These are phyloP conservation scores for Geotrichum restrictum DNA, from an alignment of 1,139 yeast genomes.

Conservation along the genomic window DNA sequence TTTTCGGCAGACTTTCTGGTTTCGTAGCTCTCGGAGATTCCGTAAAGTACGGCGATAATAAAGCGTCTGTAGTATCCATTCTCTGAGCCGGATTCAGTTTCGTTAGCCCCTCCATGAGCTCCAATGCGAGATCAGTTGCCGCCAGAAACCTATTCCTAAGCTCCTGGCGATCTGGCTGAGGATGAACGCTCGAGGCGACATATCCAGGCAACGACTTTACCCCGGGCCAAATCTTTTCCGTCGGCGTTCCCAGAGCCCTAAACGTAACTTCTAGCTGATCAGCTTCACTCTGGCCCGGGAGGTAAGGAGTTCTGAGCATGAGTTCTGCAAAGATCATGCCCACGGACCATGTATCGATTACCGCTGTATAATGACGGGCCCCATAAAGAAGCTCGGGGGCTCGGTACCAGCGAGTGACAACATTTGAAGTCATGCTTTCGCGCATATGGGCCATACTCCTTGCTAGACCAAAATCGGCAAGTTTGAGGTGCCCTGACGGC, in stretches of 20 bases:
- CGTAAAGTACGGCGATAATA: conserved; percentile 62
- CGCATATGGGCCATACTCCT: conserved; percentile 73
- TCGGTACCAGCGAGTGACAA: conserved; percentile 95
- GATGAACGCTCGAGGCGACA: conserved; percentile 48
- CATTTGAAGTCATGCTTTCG: conserved; percentile 75
- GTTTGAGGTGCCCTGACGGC: conserved; percentile 79
- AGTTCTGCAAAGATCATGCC: conserved; percentile 95
- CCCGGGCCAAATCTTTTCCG: conserved; percentile 89
- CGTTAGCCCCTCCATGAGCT: conserved; percentile 69
- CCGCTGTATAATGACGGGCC: conserved; percentile 81
- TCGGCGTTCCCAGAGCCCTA: conserved; percentile 93
- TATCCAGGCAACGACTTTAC: conserved; percentile 75
- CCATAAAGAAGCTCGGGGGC: conserved; percentile 92
- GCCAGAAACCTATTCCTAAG: conserved; percentile 82
- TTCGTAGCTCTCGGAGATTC: conserved; percentile 76
- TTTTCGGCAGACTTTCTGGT: conserved; percentile 64
- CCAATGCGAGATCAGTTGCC: conserved; percentile 82
- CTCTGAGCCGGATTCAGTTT: conserved; percentile 74
- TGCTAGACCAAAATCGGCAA: conserved; percentile 97
- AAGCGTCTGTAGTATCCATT: conserved; percentile 61
- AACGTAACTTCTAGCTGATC: conserved; percentile 90
- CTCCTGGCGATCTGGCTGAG: conserved; percentile 80
- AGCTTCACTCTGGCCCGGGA: conserved; percentile 86
- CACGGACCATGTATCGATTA: conserved; percentile 90
- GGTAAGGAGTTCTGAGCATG: conserved; percentile 89